These are phyloP conservation scores for Nicotiana knightiana DNA, from an alignment of 257 asterid genomes.

Conservation along the genomic window DNA sequence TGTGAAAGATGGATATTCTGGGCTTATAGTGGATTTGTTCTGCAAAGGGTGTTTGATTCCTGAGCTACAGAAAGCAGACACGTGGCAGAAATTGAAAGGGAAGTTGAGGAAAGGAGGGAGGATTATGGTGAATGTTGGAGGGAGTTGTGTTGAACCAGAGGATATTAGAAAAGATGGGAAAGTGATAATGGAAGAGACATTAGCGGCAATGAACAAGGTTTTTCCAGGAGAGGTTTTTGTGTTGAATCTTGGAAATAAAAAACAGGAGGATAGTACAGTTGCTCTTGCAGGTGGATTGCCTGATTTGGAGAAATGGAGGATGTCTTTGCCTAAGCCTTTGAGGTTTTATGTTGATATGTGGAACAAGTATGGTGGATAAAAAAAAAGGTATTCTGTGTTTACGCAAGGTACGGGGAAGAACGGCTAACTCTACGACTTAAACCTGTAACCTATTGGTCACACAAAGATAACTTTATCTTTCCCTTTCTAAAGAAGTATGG, in stretches of 20 bases:
- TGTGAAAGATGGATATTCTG: conserved; percentile 58
- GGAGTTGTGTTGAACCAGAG: conserved; percentile 88
- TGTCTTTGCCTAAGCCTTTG: conserved; percentile 45
- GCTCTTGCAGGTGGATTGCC: conserved; percentile 71
- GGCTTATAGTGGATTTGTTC: conserved; percentile 60
- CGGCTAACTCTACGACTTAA: no score
- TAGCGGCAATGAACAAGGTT: conserved; percentile 49
- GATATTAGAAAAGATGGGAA: conserved; percentile 67
- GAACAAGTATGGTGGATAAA: conserved; percentile 26
- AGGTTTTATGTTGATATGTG: conserved; percentile 64
- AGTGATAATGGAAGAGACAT: conserved; percentile 64
- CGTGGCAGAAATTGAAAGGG: conserved; percentile 62
- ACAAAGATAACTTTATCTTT: no score
- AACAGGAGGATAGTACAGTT: conserved; percentile 58
- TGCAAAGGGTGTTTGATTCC: conserved; percentile 70
- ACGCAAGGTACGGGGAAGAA: no score
- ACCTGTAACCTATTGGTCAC: no score
- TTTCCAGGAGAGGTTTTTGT: conserved; percentile 40
- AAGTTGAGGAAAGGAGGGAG: conserved; percentile 58
- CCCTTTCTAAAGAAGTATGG: conserved; percentile 31
- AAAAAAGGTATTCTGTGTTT: no score
- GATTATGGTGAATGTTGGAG: conserved; percentile 91
- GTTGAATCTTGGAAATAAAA: conserved; percentile 47
- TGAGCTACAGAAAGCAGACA: conserved; percentile 53
- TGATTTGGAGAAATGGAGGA: conserved; percentile 50